These are phyloP conservation scores for Coniochaeta sp. DNA, from an alignment of 2,329 filamentous ascomycete genomes.

Conservation along the genomic window DNA sequence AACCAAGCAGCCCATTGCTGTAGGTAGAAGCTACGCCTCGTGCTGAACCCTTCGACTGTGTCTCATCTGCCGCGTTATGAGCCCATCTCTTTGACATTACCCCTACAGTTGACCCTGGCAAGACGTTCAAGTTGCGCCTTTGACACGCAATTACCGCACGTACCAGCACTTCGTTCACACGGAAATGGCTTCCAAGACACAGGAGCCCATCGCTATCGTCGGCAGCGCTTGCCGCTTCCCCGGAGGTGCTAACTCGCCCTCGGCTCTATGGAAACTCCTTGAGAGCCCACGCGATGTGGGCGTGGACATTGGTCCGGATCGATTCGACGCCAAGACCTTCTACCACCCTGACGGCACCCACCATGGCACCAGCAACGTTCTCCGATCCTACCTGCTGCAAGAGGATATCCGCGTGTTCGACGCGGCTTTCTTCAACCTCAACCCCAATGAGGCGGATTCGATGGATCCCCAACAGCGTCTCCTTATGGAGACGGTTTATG, in stretches of 20 bases:
- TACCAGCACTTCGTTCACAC: too few relatives aligned
- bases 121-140: too few relatives aligned
- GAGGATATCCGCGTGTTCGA: slow-evolving; percentile 2
- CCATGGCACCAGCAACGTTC: background rate
- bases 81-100: too few relatives aligned
- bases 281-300: slow-evolving; percentile 2
- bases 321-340: slow-evolving; percentile 1
- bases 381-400: background rate
- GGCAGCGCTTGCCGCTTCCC: slow-evolving; percentile 3
- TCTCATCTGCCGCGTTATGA: too few relatives aligned
- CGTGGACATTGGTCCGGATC: background rate
- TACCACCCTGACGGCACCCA: background rate
- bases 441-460: slow-evolving; percentile 3
- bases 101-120: too few relatives aligned
- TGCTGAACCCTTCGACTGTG: too few relatives aligned
- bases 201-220: slow-evolving; percentile 6
- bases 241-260: background rate
- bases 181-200: too few relatives aligned
- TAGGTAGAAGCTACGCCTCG: too few relatives aligned
- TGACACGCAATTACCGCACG: too few relatives aligned
- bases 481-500: slow-evolving; percentile 1
- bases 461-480: slow-evolving; percentile 3
- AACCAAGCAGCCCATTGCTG: too few relatives aligned
- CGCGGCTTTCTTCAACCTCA: slow-evolving; percentile 4
- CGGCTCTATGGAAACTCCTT: slow-evolving; percentile 6